Evolutionary conservation across 2,329 filamentous ascomycete genomes (phyloP), one percentile per base, ranked within the genome.

Genomic region (Hypoxylon sp.): DNA sequence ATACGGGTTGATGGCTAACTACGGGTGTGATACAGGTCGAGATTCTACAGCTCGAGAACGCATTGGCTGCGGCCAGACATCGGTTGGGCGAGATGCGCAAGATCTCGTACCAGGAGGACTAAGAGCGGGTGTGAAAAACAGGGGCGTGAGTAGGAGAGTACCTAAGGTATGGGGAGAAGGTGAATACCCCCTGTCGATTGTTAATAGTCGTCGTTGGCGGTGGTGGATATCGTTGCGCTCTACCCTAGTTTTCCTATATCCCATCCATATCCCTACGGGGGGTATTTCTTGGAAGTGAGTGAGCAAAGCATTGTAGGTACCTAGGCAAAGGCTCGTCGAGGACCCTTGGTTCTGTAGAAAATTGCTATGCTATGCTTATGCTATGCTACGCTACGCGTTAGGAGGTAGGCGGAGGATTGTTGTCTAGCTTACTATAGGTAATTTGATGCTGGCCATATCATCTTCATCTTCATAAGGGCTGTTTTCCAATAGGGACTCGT

Each of bases 81-180:
- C 87, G 94, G 59, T 84, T 99, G 71, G 95, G 96, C 70, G 96
- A 99, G 86, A 98, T 99, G 96, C 90, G 96, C 79, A 98, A 98
- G 88, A 93, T 97, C 70, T 95, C 92, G 4, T 98, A 98, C 82
- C 92, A 92, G 78, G 93, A 97, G 77, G 92, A 95, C 39, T 86
- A 82, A 57, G 47, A 19, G 2, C 10, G 9, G 39, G 4, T 42
- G 39, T 19, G 19, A 6, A 42, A 42, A 19, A n/a, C n/a, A n/a
- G n/a, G 5, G 19, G 8, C 5, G 3, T 42, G n/a, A 44, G 50
- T 1, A 33, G 11, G 10, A 11, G n/a, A 42, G 29, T 13, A 22
- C 19, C 19, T 22, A 22, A 17, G 19, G 37, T 17, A 10, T 31
- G 3, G 33, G 39, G 19, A 31, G 54, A 26, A 35, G 24, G 26